Percentiles rank a stretch among this genome's conserved stretches.
phyloP scores from a whole-genome alignment of 2,329 filamentous ascomycete species.

The Colletotrichum ledebouriae region DNA sequence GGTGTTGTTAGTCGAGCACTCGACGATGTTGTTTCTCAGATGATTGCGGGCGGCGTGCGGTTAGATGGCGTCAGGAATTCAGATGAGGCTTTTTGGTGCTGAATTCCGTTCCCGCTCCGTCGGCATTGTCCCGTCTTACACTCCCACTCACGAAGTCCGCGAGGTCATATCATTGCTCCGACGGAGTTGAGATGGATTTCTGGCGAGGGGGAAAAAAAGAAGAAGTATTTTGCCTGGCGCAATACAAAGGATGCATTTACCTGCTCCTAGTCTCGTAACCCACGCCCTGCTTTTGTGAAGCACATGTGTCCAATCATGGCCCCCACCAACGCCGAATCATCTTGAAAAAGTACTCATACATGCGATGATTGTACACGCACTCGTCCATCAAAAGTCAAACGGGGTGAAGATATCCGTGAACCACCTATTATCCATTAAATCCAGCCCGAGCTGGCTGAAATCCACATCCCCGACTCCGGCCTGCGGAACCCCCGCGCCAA shows the following conservation, averaged over 20 bases:
- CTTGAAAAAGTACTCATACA: conserved; percentile 17
- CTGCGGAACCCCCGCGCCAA: conserved; percentile 4
- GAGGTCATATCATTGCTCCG: no score
- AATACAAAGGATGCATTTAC: no score
- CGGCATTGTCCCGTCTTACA: not conserved
- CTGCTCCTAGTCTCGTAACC: no score
- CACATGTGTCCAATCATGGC: not conserved
- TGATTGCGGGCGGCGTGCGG: no score
- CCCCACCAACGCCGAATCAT: conserved; percentile 1
- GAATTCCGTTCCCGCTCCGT: not conserved
- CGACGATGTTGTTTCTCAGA: no score
- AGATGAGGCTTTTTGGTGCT: not conserved
- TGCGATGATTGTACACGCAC: not conserved
- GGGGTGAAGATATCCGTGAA: conserved; percentile 38
- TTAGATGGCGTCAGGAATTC: not conserved
- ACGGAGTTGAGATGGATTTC: no score
- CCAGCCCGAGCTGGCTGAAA: conserved; percentile 29
- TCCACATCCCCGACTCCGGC: conserved; percentile 32
- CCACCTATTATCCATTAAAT: conserved; percentile 38
- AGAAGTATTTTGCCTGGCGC: no score
- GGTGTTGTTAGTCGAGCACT: no score
- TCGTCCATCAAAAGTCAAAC: conserved; percentile 35
- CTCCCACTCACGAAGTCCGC: not conserved
- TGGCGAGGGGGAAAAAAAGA: no score
- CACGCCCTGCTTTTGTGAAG: not conserved